Conservation (phyloP, 2,329 filamentous ascomycete genomes). For the Ramularia endophylla region DNA sequence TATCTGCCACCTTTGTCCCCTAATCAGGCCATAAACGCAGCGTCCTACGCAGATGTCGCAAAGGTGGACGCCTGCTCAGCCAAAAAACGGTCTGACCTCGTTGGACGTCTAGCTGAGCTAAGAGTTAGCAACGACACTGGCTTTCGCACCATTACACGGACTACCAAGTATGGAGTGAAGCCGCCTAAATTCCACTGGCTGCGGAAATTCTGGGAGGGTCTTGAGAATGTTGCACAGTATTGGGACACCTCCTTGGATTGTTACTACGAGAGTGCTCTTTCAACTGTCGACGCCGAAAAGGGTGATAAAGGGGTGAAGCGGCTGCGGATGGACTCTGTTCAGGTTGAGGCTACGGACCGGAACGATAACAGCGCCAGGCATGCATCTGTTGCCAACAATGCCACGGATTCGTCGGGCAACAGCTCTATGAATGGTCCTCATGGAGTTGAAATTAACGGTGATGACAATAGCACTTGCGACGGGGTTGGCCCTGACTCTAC, state of each 20-base stretch:
- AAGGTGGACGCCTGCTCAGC: constrained; percentile 44
- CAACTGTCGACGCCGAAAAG: constrained; percentile 13
- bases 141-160: constrained; percentile 50
- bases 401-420: background rate
- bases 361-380: background rate
- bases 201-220: constrained; percentile 54
- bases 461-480: background rate
- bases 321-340: constrained; percentile 17
- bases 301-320: constrained; percentile 21
- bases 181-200: constrained; percentile 50
- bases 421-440: background rate
- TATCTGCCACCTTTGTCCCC: constrained; percentile 33
- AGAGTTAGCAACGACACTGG: constrained; percentile 51
- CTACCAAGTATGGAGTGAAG: constrained; percentile 40
- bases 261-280: constrained; percentile 39
- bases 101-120: constrained; percentile 46
- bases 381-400: background rate
- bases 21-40: constrained; percentile 26
- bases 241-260: constrained; percentile 57
- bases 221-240: constrained; percentile 56
- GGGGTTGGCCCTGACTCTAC: background rate
- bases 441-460: background rate
- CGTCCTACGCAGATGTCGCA: constrained; percentile 13
- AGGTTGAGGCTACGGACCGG: background rate
- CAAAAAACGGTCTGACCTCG: constrained; percentile 45